phyloP scores from a whole-genome alignment of 106 monocot genomes.

The Apostasia ramifera region DNA sequence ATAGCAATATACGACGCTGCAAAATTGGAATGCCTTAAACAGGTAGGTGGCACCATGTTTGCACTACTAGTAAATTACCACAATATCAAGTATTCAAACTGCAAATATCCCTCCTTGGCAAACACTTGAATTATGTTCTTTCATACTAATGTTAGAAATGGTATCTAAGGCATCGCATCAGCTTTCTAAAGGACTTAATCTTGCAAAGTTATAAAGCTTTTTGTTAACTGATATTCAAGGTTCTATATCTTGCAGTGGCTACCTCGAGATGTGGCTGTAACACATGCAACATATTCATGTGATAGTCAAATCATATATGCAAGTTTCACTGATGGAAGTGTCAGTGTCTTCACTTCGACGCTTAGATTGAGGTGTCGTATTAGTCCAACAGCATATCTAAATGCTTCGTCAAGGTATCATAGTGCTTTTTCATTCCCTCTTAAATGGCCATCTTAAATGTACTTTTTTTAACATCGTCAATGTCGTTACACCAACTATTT shows the following conservation, averaged over 20 bases:
- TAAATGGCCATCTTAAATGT: too few relatives aligned
- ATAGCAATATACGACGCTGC: slow-evolving; percentile 29
- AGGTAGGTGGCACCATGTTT: slow-evolving; percentile 14
- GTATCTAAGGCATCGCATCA: background rate
- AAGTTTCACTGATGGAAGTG: slow-evolving; percentile 20
- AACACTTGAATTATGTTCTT: too few relatives aligned
- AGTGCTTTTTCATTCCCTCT: background rate
- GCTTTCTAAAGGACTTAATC: too few relatives aligned
- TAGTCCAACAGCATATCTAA: slow-evolving; percentile 16
- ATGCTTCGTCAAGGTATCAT: slow-evolving; percentile 13
- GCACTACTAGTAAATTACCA: background rate
- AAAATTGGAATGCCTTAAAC: slow-evolving; percentile 39
- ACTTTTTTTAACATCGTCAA: too few relatives aligned
- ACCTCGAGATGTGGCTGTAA: slow-evolving; percentile 15
- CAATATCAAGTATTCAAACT: background rate
- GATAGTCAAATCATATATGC: slow-evolving; percentile 27
- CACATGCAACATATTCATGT: slow-evolving; percentile 22
- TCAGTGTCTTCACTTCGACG: slow-evolving; percentile 16
- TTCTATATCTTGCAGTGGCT: slow-evolving; percentile 11
- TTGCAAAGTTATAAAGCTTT: background rate
- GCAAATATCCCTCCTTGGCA: background rate
- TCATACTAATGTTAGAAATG: too few relatives aligned
- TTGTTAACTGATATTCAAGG: background rate
- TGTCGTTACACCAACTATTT: too few relatives aligned
- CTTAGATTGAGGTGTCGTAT: slow-evolving; percentile 23